These are phyloP conservation scores for Metschnikowia picachoensis DNA, from an alignment of 805 yeast species.

Conservation along the genomic window DNA sequence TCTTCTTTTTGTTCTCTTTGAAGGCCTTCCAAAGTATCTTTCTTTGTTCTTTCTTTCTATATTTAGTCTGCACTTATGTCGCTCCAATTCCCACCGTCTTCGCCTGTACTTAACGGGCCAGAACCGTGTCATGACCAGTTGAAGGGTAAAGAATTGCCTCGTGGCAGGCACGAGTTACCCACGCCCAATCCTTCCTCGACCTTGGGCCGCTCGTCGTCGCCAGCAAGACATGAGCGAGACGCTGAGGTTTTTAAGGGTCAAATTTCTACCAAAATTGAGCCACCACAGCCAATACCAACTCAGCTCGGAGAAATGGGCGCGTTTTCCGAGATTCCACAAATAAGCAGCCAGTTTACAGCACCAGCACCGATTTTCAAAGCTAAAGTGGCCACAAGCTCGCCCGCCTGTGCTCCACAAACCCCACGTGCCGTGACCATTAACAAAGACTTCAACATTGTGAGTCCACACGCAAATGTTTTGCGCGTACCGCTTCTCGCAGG, in stretches of 20 bases:
- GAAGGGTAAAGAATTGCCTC: constrained; percentile 7
- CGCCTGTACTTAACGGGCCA: constrained; percentile 38
- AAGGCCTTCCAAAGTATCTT: too few relatives aligned
- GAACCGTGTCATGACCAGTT: constrained; percentile 11
- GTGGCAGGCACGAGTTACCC: constrained; percentile 44
- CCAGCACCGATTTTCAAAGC: not conserved
- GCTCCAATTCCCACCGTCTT: constrained; percentile 50
- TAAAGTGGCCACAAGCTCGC: not conserved
- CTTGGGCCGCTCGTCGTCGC: constrained; percentile 40
- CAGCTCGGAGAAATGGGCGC: too few relatives aligned
- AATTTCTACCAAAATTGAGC: too few relatives aligned
- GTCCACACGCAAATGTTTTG: constrained; percentile 30
- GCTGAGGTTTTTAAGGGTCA: not conserved
- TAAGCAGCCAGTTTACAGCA: not conserved
- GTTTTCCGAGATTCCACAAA: not conserved
- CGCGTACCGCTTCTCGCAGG: constrained; percentile 39
- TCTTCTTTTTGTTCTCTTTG: too few relatives aligned
- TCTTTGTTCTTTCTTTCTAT: too few relatives aligned
- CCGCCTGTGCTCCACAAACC: not conserved
- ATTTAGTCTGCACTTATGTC: constrained; percentile 12
- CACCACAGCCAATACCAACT: too few relatives aligned
- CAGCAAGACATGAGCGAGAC: constrained; percentile 21
- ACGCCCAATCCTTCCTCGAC: constrained; percentile 69
- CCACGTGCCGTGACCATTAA: constrained; percentile 21
- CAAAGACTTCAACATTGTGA: constrained; percentile 33